Base-by-base conservation (phyloP, 2,329 filamentous ascomycete species). In the Exophiala sp. region DNA sequence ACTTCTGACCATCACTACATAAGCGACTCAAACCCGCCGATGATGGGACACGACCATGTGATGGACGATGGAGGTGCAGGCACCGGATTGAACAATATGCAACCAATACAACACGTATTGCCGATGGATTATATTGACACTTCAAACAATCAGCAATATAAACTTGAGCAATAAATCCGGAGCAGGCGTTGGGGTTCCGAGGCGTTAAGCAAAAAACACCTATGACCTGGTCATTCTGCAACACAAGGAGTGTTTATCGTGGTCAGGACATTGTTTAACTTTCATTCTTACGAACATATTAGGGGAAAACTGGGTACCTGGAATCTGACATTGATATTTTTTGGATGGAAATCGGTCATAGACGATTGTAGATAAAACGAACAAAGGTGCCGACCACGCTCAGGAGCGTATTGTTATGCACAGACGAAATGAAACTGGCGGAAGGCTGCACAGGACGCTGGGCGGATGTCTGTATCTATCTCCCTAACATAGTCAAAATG, bases 91-190 rank as follows among this genome's bases (percentile, higher is more conserved):
- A 59, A 57, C 47, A 61, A 61, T 16, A 64, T 64, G 60, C 60
- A 62, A 41, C 60, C 59, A 5, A 64, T 64, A 41, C 59, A 62
- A 41, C 60, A 64, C 48, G 62, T 64, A 11, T 48, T 64, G 29
- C 56, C 57, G 10, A 62, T 64, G 62, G 62, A 64, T 39, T 64
- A 64, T 39, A 59, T 64, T 36, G 57, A 62, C 29, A 47, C 58
- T 42, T 44, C 40, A 18, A 55, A 57, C 45, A 51, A 57, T 36
- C 39, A 43, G n/a, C 53, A 54, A 42, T 59, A 47, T 38, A 59
- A 58, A 50, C 55, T 54, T 29, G 49, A 60, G 42, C 47, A 47
- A 55, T 58, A 52, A 55, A 48, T 21, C 12, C 21, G 42, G 50
- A 6, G 34, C 35, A 35, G 57, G 57, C 46, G 65, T 66, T 56